These are phyloP conservation scores for Isoetes taiwanensis DNA, from an alignment of 75 land plant genomes.

Conservation along the genomic window DNA sequence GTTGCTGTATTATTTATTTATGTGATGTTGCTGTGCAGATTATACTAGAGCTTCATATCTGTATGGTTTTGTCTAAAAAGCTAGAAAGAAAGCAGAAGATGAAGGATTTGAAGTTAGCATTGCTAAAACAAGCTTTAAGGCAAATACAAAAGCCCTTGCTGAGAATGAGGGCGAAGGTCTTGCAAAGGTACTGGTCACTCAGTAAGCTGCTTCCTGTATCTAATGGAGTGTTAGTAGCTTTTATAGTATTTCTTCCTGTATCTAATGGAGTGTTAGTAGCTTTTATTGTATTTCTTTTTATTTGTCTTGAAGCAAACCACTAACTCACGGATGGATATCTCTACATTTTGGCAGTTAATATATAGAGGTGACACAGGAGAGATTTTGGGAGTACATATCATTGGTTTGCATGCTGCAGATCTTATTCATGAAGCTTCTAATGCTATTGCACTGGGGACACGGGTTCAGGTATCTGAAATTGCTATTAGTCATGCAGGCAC, in stretches of 20 bases:
- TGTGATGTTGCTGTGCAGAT: too few relatives aligned
- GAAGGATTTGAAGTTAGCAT: constrained; percentile 86
- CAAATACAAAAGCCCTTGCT: constrained; percentile 95
- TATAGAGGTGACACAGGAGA: constrained; percentile 96
- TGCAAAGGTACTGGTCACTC: constrained; percentile 99
- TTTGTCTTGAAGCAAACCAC: background rate
- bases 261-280: background rate
- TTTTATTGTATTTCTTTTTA: background rate
- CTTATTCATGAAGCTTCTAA: constrained; percentile 99
- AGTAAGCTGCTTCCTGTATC: too few relatives aligned
- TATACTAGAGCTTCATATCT: too few relatives aligned
- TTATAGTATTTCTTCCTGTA: background rate
- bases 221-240: background rate
- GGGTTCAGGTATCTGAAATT: constrained; percentile 47
- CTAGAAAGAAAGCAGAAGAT: constrained; percentile 74
- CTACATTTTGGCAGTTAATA: constrained; percentile 50
- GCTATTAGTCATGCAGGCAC: constrained; percentile 1
- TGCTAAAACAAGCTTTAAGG: constrained; percentile 98
- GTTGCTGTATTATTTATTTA: too few relatives aligned
- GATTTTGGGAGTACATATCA: constrained; percentile 94
- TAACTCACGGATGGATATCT: background rate
- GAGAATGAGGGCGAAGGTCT: constrained; percentile 99
- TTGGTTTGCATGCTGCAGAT: constrained; percentile 98
- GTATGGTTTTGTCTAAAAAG: constrained; percentile 32
- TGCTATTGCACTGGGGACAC: constrained; percentile 89